Evolutionary conservation across 1,284 basidiomycete species (phyloP).

Genomic region (Fomitopsis betulina): DNA sequence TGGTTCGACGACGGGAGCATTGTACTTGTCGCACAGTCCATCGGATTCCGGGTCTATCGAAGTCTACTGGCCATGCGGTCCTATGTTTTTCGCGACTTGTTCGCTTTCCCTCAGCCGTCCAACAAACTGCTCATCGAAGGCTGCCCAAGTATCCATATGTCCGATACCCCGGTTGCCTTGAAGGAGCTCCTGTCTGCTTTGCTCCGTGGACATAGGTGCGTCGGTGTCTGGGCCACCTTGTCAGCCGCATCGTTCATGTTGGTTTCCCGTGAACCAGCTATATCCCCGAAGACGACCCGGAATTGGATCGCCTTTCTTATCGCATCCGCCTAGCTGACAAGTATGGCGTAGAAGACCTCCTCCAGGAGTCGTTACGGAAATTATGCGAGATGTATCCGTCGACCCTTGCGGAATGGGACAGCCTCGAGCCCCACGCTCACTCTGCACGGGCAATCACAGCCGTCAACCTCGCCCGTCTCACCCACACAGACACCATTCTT

Average conservation of each 20-base stretch:
- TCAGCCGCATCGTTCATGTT: not conserved
- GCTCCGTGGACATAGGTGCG: not conserved
- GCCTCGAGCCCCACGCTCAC: not conserved
- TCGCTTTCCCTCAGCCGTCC: constrained; percentile 6
- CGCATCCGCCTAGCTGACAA: constrained; percentile 4
- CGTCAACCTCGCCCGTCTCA: constrained; percentile 3
- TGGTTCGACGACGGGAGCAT: constrained; percentile 18
- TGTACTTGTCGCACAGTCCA: constrained; percentile 11
- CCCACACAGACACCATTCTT: not conserved
- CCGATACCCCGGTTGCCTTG: not conserved
- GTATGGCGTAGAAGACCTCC: not conserved
- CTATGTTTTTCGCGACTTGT: constrained; percentile 14
- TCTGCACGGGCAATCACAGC: not conserved
- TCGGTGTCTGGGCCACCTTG: too few species aligned
- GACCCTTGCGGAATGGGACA: not conserved
- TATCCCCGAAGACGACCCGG: not conserved
- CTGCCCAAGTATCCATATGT: constrained; percentile 3
- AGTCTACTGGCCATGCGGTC: constrained; percentile 13
- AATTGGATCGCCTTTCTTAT: not conserved
- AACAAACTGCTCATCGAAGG: not conserved
- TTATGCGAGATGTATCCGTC: not conserved
- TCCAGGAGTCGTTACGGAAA: not conserved
- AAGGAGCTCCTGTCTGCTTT: not conserved
- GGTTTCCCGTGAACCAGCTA: not conserved
- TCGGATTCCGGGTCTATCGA: constrained; percentile 12